Conservation (phyloP, 495 filamentous ascomycete genomes). For the Neurospora tetraspora region DNA sequence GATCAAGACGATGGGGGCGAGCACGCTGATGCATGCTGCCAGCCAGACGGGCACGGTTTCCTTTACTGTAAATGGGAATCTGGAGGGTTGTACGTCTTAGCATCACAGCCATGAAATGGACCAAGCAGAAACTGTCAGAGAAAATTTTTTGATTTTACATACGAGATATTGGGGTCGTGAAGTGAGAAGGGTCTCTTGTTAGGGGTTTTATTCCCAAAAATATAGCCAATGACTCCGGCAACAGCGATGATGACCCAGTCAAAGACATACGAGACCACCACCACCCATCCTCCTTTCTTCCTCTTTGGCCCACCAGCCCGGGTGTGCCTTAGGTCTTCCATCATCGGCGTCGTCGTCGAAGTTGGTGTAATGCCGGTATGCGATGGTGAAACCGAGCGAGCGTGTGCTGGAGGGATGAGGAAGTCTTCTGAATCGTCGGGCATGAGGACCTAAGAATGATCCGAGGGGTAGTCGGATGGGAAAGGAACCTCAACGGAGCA, state of each 20-base stretch:
- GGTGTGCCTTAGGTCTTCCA: slow-evolving; percentile 13
- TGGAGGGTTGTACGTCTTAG: slow-evolving; percentile 25
- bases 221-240: slow-evolving; percentile 28
- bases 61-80: slow-evolving; percentile 62
- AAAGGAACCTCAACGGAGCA: neutral
- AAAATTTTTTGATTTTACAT: slow-evolving; percentile 8
- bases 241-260: slow-evolving; percentile 37
- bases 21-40: slow-evolving; percentile 45
- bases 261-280: slow-evolving; percentile 34
- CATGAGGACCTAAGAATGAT: slow-evolving; percentile 13
- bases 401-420: slow-evolving; percentile 13
- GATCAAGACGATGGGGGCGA: slow-evolving; percentile 55
- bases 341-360: slow-evolving; percentile 5
- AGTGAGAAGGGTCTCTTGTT: slow-evolving; percentile 46
- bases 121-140: neutral
- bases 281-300: slow-evolving; percentile 16
- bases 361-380: slow-evolving; percentile 3
- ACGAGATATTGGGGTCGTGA: slow-evolving; percentile 36
- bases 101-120: neutral
- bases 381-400: slow-evolving; percentile 12
- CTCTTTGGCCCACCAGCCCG: slow-evolving; percentile 10
- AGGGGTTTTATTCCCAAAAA: slow-evolving; percentile 43
- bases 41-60: slow-evolving; percentile 59
- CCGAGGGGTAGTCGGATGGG: neutral
- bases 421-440: slow-evolving; percentile 22